Evolutionary conservation across 345 rosid species (phyloP).

Genomic region (Bruguiera parviflora): DNA sequence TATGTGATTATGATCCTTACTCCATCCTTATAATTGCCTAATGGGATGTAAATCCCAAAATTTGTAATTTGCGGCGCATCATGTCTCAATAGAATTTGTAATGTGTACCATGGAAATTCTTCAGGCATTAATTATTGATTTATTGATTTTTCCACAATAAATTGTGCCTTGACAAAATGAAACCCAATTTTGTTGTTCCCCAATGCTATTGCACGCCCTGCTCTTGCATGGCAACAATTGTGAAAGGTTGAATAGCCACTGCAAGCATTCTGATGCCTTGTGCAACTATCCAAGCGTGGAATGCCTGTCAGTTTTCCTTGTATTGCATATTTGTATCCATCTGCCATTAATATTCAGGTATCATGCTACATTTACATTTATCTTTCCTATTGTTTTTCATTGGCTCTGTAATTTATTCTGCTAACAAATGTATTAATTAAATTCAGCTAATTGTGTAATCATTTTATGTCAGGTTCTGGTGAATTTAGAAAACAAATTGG

Average conservation of each 20-base stretch:
- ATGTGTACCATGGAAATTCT: conserved; percentile 73
- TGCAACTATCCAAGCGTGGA: conserved; percentile 4
- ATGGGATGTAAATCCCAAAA: conserved; percentile 46
- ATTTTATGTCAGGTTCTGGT: too few relatives aligned
- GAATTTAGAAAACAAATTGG: too few relatives aligned
- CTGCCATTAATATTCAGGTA: conserved; percentile 6
- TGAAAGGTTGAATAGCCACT: background rate
- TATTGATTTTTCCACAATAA: conserved; percentile 57
- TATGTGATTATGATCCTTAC: conserved; percentile 20
- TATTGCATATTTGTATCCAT: background rate
- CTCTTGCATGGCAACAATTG: background rate
- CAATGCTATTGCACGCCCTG: background rate
- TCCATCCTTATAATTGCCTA: conserved; percentile 51
- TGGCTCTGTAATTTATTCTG: too few relatives aligned
- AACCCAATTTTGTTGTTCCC: background rate
- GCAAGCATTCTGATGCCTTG: conserved; percentile 1
- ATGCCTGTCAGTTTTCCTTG: conserved; percentile 7
- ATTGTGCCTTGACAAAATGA: background rate
- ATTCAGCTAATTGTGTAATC: too few relatives aligned
- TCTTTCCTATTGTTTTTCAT: background rate
- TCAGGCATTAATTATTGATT: conserved; percentile 67
- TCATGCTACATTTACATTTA: background rate
- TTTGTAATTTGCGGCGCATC: conserved; percentile 62
- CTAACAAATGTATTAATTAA: too few relatives aligned
- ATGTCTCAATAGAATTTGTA: conserved; percentile 62